Base-by-base conservation (phyloP, 2,329 filamentous ascomycete genomes). In the Immersiporthe knoxdaviesiana region DNA sequence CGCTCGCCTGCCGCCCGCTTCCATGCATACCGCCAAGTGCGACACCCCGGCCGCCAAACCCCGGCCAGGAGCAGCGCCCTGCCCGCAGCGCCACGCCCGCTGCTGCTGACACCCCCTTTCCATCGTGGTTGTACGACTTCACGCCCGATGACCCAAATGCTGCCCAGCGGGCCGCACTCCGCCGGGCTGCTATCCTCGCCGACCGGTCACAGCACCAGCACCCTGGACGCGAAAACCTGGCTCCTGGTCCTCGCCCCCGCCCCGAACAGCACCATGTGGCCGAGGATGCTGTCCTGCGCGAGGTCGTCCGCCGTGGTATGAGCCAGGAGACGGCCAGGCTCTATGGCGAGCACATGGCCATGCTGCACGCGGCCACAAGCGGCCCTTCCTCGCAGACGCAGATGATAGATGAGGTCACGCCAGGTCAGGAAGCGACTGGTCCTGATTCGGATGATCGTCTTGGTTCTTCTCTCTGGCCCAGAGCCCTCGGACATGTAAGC, bases 291-390 rank as follows among this genome's bases (percentile, higher is more conserved):
- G 47, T 60, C 30, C n/a, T 67, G 61, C 70, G 64, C 44, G 70
- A 69, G 56, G 64, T 63, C 16, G 63, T 69, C 21, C 61, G 67
- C 61, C 67, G 59, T 54, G 70, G 64, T 32, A 69, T 69, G 61
- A 69, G 67, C 67, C 70, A 67, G 41, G 70, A 71, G 4, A 63
- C 69, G 30, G 70, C 63, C 12, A 63, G 70, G 16, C 63, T 67
- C 18, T 71, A 69, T 35, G 67, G 70, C 37, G 67, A 71, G 63
- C 70, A 71, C 39, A 67, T 71, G 67, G 67, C 70, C 11, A 67
- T 66, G 56, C 62, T 69, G 56, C 68, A 69, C 27, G 64, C 70
- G 11, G 67, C 58, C 47, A 67, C 69, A 12, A 69, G 67, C 41
- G 65, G 67, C 54, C 68, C 61, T 14, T 24, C 54, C 24, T 65